Conservation (phyloP, 768 basidiomycete species). For the Trametes meyenii region DNA sequence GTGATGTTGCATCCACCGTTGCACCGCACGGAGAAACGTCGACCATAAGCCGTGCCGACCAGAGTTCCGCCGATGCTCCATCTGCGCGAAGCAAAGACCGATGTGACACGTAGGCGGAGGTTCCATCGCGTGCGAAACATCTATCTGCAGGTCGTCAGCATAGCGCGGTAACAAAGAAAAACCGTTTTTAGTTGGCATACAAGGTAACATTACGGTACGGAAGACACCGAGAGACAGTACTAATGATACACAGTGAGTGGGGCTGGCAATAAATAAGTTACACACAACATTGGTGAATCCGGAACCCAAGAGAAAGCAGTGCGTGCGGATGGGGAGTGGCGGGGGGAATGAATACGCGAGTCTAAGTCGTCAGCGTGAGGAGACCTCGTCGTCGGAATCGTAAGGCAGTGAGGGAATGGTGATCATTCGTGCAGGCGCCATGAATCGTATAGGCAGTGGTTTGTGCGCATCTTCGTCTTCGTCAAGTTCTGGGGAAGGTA, state of each 20-base stretch:
- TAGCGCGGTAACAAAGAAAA: neutral
- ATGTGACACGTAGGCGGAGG: conserved; percentile 4
- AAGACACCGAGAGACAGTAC: neutral
- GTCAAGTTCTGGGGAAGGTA: conserved; percentile 39
- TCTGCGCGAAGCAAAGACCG: neutral
- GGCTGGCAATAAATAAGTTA: conserved; percentile 18
- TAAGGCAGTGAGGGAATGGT: conserved; percentile 27
- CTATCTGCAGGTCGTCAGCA: neutral
- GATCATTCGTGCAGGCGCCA: conserved; percentile 28
- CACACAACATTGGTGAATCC: conserved; percentile 16
- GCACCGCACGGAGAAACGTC: conserved; percentile 18
- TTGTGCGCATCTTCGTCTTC: conserved; percentile 12
- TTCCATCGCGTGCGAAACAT: neutral
- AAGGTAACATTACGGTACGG: neutral
- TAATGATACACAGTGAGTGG: conserved; percentile 20
- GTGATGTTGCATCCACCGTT: conserved; percentile 14
- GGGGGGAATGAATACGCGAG: neutral
- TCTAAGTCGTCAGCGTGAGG: conserved; percentile 22
- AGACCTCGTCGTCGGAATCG: conserved; percentile 32
- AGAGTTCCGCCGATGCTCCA: conserved; percentile 3
- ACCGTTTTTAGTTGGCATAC: neutral
- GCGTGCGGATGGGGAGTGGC: neutral
- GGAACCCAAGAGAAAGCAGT: neutral
- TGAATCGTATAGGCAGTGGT: conserved; percentile 19
- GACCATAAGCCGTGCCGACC: neutral